phyloP scores from a whole-genome alignment of 768 basidiomycete species.

The Russula sp. region DNA sequence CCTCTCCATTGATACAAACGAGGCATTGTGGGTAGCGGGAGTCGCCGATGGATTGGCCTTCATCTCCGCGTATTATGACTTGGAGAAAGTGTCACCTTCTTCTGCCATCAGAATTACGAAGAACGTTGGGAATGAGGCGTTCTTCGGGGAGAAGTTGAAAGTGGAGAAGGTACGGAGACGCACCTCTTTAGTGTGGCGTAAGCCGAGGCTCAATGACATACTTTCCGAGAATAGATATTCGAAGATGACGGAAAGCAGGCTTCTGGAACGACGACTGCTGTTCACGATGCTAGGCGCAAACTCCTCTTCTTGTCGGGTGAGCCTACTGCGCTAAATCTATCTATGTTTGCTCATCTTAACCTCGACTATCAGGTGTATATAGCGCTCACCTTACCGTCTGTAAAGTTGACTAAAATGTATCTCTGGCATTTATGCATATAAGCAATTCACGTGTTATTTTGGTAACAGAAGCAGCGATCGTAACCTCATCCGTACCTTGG shows the following conservation, averaged over 20 bases:
- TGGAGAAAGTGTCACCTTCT: conserved; percentile 44
- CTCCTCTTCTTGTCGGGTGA: conserved; percentile 59
- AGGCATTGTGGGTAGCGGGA: conserved; percentile 61
- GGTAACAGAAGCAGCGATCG: too few species aligned
- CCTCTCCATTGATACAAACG: conserved; percentile 54
- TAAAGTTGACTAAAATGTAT: conserved; percentile 9
- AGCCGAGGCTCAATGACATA: conserved; percentile 10
- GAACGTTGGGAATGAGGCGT: conserved; percentile 50
- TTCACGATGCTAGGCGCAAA: conserved; percentile 50
- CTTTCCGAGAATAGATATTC: conserved; percentile 47
- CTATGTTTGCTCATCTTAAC: not conserved
- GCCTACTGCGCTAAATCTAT: conserved; percentile 15
- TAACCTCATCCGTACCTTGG: not conserved
- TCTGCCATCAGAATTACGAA: conserved; percentile 51
- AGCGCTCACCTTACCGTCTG: conserved; percentile 18
- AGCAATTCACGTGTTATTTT: too few species aligned
- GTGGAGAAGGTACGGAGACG: conserved; percentile 49
- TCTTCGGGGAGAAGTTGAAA: conserved; percentile 58
- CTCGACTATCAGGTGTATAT: conserved; percentile 1
- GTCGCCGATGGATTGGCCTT: conserved; percentile 43
- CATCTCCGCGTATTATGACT: conserved; percentile 44
- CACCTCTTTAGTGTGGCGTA: not conserved
- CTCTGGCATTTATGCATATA: not conserved
- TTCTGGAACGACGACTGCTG: conserved; percentile 55
- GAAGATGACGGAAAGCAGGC: conserved; percentile 62